phyloP scores from a whole-genome alignment of 495 filamentous ascomycete genomes.

The Lophium mytilinum region DNA sequence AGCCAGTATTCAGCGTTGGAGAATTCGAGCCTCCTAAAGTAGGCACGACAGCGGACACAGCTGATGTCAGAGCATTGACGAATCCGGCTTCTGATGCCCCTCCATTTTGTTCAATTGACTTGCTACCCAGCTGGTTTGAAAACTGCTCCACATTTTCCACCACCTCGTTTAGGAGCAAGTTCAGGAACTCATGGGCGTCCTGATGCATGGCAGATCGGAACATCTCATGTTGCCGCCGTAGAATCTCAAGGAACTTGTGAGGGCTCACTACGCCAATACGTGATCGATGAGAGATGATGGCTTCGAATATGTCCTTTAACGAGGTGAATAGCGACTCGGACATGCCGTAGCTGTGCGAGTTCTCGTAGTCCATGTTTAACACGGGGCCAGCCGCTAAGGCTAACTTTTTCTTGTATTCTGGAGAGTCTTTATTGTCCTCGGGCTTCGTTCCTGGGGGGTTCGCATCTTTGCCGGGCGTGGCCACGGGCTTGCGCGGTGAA shows the following conservation, averaged over 20 bases:
- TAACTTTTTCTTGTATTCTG: conserved; percentile 95
- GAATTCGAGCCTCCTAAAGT: conserved; percentile 3
- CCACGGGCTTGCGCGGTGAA: conserved; percentile 21
- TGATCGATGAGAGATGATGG: conserved; percentile 70
- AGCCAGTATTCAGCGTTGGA: conserved; percentile 41
- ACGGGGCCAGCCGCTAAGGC: conserved; percentile 81
- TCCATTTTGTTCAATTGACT: conserved; percentile 35
- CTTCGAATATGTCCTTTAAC: conserved; percentile 92
- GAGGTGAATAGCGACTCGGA: conserved; percentile 88
- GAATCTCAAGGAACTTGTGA: conserved; percentile 84
- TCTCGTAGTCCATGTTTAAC: conserved; percentile 71
- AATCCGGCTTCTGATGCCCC: conserved; percentile 32
- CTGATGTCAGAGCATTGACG: conserved; percentile 1
- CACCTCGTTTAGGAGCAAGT: conserved; percentile 89
- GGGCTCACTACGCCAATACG: conserved; percentile 89
- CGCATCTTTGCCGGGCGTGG: conserved; percentile 11
- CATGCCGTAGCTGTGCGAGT: conserved; percentile 78
- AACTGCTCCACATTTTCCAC: conserved; percentile 87
- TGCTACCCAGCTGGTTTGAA: conserved; percentile 44
- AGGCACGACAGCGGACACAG: conserved; percentile 14
- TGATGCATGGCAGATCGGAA: conserved; percentile 95
- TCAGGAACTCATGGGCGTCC: conserved; percentile 96
- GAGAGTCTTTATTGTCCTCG: conserved; percentile 72
- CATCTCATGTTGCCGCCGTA: conserved; percentile 93
- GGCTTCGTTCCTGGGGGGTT: conserved; percentile 41